Evolutionary conservation across 1,284 basidiomycete genomes (phyloP).

Genomic region (Rhodotorula sp.): DNA sequence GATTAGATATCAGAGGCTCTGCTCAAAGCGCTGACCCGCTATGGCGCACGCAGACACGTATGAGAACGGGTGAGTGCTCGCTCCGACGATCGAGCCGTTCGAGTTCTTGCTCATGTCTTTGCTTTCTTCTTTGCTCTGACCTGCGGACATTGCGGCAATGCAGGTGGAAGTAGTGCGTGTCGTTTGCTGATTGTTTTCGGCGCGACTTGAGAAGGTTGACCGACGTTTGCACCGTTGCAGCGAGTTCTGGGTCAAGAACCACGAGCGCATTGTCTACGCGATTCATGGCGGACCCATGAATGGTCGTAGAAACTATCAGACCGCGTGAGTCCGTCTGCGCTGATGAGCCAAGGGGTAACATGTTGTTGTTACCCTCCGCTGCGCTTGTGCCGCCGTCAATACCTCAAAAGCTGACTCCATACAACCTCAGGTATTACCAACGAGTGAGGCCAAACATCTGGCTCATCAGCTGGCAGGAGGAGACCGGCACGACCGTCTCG

Average conservation of each 20-base stretch:
- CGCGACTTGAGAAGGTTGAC: not conserved
- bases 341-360: no score
- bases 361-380: not conserved
- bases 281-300: conserved; percentile 44
- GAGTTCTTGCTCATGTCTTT: not conserved
- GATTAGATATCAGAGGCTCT: not conserved
- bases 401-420: no score
- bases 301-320: conserved; percentile 49
- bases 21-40: no score
- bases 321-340: not conserved
- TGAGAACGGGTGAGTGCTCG: conserved; percentile 20
- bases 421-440: conserved; percentile 35
- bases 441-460: conserved; percentile 45
- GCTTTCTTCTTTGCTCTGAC: not conserved
- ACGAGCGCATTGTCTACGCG: conserved; percentile 48
- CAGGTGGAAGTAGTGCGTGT: not conserved
- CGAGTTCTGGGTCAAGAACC: conserved; percentile 48
- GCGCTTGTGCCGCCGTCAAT: no score
- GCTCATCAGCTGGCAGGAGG: conserved; percentile 50
- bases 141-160: not conserved
- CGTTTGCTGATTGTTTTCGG: no score
- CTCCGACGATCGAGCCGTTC: not conserved
- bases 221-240: conserved; percentile 29
- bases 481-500: conserved; percentile 49
- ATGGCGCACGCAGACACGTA: conserved; percentile 25